These are phyloP conservation scores for Claviceps sorghi DNA, from an alignment of 2,329 filamentous ascomycete genomes.

Conservation along the genomic window DNA sequence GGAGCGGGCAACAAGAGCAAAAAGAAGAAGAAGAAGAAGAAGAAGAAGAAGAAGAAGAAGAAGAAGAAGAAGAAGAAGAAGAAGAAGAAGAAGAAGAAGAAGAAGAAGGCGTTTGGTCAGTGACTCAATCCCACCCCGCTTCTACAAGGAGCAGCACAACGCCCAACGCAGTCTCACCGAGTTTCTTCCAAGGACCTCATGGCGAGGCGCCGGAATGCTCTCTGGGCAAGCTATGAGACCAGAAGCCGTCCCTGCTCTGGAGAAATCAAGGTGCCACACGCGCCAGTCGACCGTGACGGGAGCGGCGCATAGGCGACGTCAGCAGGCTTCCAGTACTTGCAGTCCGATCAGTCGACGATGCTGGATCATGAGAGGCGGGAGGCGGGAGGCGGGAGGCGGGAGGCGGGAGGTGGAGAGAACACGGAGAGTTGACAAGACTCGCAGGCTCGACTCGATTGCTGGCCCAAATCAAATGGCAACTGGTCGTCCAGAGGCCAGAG, in stretches of 20 bases:
- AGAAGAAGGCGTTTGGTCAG: neutral
- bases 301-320: neutral
- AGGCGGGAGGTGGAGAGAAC: neutral
- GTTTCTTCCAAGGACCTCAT: conserved; percentile 26
- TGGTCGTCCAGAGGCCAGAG: too few species aligned
- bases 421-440: neutral
- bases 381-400: too few species aligned
- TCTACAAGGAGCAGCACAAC: neutral
- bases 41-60: neutral
- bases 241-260: neutral
- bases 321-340: too few species aligned
- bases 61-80: neutral
- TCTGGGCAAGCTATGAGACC: neutral
- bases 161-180: conserved; percentile 15
- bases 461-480: too few species aligned
- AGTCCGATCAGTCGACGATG: too few species aligned
- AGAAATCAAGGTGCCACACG: neutral
- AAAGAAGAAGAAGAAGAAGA: neutral
- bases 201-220: conserved; percentile 3
- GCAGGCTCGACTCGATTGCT: neutral
- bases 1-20: neutral
- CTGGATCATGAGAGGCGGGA: neutral
- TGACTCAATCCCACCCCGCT: neutral
- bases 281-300: neutral
- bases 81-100: neutral